Percentiles rank a stretch among this genome's conserved stretches.
Evolutionary conservation across 257 asterid genomes (phyloP).

Genomic region (Ballota nigra): DNA sequence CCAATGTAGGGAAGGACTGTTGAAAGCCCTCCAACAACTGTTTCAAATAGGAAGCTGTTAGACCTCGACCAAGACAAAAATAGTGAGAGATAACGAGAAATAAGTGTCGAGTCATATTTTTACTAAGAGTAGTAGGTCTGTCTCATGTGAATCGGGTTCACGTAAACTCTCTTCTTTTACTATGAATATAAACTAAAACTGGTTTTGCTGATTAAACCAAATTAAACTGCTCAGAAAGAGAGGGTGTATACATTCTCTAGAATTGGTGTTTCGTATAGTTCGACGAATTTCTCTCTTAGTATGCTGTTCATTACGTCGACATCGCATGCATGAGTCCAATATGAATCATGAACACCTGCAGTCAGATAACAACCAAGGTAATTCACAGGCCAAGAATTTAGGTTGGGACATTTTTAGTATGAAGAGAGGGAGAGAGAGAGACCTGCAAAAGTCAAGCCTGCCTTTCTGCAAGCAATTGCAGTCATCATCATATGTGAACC

Average conservation of each 20-base stretch:
- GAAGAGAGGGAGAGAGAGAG: not conserved
- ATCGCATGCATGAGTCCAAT: slow-evolving; percentile 98
- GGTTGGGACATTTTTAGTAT: slow-evolving; percentile 5
- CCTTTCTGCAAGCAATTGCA: slow-evolving; percentile 85
- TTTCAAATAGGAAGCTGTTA: slow-evolving; percentile 27
- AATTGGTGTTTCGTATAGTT: slow-evolving; percentile 76
- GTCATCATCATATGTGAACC: slow-evolving; percentile 99
- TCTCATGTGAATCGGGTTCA: not conserved
- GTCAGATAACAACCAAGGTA: slow-evolving; percentile 9
- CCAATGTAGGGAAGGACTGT: slow-evolving; percentile 65
- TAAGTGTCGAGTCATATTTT: not conserved
- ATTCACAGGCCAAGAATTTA: slow-evolving; percentile 4
- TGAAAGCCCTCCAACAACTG: slow-evolving; percentile 85
- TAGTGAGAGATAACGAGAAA: not conserved
- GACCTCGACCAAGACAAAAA: slow-evolving; percentile 5
- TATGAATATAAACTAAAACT: too few species aligned
- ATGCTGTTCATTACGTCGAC: slow-evolving; percentile 76
- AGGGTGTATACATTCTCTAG: slow-evolving; percentile 72
- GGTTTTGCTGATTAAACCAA: not conserved
- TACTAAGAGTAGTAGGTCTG: not conserved
- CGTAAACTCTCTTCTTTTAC: not conserved
- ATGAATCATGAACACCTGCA: slow-evolving; percentile 98
- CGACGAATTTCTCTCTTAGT: slow-evolving; percentile 83
- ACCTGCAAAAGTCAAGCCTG: slow-evolving; percentile 96
- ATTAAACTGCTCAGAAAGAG: not conserved